Conservation (phyloP, 106 monocot genomes). For the Dioscorea dumetorum region DNA sequence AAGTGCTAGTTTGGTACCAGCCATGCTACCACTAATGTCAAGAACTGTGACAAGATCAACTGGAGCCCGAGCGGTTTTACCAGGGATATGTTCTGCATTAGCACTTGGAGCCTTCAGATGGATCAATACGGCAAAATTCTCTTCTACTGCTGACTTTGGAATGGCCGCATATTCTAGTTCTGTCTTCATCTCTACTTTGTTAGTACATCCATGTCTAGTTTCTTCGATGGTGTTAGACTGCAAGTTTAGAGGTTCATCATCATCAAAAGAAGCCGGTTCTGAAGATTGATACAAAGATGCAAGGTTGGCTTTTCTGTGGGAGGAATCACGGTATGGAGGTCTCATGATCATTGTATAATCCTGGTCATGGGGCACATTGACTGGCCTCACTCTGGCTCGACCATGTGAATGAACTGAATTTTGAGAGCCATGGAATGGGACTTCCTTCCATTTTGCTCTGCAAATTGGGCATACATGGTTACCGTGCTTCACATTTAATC, state of each 20-base stretch:
- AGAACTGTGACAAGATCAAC: constrained; percentile 86
- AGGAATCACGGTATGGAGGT: constrained; percentile 29
- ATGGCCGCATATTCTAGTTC: constrained; percentile 63
- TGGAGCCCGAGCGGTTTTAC: constrained; percentile 44
- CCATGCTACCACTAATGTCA: constrained; percentile 96
- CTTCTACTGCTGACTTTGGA: constrained; percentile 22
- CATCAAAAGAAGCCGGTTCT: constrained; percentile 52
- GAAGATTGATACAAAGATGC: constrained; percentile 9
- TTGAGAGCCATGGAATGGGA: constrained; percentile 23
- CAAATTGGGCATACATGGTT: constrained; percentile 62
- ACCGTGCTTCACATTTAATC: constrained; percentile 56
- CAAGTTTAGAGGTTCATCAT: constrained; percentile 64
- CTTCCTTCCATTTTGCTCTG: constrained; percentile 59
- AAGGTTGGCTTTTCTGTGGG: constrained; percentile 13
- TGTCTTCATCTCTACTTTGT: constrained; percentile 43
- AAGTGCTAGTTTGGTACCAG: constrained; percentile 86
- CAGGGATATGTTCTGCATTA: not conserved
- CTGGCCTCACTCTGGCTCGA: constrained; percentile 26
- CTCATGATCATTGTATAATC: constrained; percentile 18
- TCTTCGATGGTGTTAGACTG: constrained; percentile 6
- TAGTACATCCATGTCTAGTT: not conserved
- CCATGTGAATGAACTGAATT: constrained; percentile 18
- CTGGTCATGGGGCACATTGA: constrained; percentile 20
- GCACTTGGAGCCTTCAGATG: constrained; percentile 57
- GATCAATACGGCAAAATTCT: constrained; percentile 59